Base-by-base conservation (phyloP, 768 basidiomycete species). In the Pleurotus eryngii region DNA sequence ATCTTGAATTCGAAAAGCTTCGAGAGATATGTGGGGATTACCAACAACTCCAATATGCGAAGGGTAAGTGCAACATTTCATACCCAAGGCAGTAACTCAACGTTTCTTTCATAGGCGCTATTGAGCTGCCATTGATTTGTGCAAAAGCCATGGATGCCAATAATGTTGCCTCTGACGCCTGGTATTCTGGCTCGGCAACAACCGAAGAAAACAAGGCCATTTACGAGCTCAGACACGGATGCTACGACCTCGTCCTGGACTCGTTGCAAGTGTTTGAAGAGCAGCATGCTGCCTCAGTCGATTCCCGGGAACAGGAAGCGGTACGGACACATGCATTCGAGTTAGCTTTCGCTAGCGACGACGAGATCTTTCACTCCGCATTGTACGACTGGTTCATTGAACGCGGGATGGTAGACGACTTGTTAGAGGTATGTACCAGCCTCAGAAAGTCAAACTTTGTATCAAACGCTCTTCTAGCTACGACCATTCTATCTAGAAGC, bases 351-450 rank as follows among this genome's bases (percentile, higher is more conserved):
- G 76, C 83, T 5, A 87, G 87, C 63, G 82, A 89, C 30, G 97
- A 98, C 68, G 88, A 94, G 64, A 84, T 95, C 74, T 98, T 98
- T 74, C 95, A 98, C 71, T 93, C 89, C 30, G 87, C 86, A 15
- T 69, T 99, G 58, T 99, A 99, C 66, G 93, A 97, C 64, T 98
- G 97, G 97, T 76, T 95, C 49, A 89, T 97, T 45, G 74, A 75
- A 26, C 83, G 84, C 30, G 84, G 86, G 4, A 76, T 92, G 62
- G 89, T 92, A 20, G 93, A 98, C 66, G 90, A 94, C 65, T 75
- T 99, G 15, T 77, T 98, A 39, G 94, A 95, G 80, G 96, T 95
- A 59, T 43, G 83, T 63, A 49, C 40, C 40, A 26, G n/a, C 18
- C 15, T 14, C 22, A 4, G 20, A 18, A 8, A 12, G 7, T 51